Evolutionary conservation across 768 basidiomycete species (phyloP), one percentile per base, ranked within the genome.

Genomic region (Psilocybe sp.): DNA sequence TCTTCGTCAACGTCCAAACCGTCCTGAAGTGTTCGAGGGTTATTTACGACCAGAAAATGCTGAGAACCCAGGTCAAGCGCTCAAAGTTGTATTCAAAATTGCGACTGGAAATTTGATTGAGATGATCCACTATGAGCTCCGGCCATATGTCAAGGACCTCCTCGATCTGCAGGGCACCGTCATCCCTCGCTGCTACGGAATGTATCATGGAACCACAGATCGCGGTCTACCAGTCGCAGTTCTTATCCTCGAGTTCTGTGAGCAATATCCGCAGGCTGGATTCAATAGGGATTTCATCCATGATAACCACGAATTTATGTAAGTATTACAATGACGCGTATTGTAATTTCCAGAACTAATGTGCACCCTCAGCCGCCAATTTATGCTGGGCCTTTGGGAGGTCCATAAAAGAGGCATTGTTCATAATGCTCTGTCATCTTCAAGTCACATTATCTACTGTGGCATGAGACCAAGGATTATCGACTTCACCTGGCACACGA

Each of bases 171-270:
- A 77, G 47, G 74, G 74, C 5, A 56, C 18, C 8, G 63, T 69
- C 8, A 69, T 76, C 1, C 76, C 74, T 9, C 57, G 45, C n/a
- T 70, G 62, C 52, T 69, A 68, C 49, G 73, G 74, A 1, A 63
- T 69, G 20, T 77, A 58, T 52, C 55, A 57, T 19, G 64, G 66
- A 13, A 62, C 57, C n/a, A 50, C 61, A 1, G 31, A 61, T 10
- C 65, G 64, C 6, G 53, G 23, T 28, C 7, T 49, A 7, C 57
- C 68, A 7, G 18, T 66, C 8, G 69, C 51, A 3, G 71, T 67
- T 51, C 56, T 74, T 49, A 46, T 77, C 18, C 53, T 77, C 36
- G 74, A 75, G 52, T 68, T 71, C 57, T 73, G 71, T 50, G 40
- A 53, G 18, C 63, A 57, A 7, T 28, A 28, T 7, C 23, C 23